Evolutionary conservation across 2,329 filamentous ascomycete species (phyloP).

Genomic region (Leptographium wingfieldii): DNA sequence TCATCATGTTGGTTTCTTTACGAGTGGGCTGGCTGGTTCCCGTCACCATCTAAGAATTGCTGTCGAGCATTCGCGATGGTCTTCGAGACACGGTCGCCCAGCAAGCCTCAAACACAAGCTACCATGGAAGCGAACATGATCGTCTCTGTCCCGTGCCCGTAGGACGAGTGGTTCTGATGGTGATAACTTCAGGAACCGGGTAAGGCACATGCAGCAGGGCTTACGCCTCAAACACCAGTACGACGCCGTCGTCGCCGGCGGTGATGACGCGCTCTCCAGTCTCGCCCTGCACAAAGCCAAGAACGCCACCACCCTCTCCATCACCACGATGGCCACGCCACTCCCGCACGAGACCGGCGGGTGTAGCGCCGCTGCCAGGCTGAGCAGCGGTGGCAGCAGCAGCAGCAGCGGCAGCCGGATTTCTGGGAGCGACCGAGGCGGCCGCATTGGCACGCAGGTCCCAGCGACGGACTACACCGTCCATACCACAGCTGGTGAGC

Average conservation of each 20-base stretch:
- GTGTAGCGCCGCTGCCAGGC: no score
- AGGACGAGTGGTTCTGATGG: no score
- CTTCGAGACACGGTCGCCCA: no score
- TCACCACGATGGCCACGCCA: conserved; percentile 83
- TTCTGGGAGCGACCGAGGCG: conserved; percentile 17
- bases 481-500: conserved; percentile 80
- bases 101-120: no score
- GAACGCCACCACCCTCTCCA: conserved; percentile 74
- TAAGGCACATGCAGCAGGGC: no score
- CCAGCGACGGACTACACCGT: conserved; percentile 84
- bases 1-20: no score
- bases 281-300: conserved; percentile 79
- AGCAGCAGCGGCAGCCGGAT: conserved; percentile 17
- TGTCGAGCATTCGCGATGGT: no score
- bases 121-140: no score
- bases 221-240: conserved; percentile 52
- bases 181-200: no score
- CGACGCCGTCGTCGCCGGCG: conserved; percentile 73
- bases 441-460: conserved; percentile 48
- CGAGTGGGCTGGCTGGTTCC: no score
- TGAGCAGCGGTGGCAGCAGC: conserved; percentile 19
- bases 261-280: conserved; percentile 67
- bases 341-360: conserved; percentile 53
- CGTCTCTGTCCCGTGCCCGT: no score
- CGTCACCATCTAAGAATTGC: no score